These are phyloP conservation scores for Fusarium sp. DNA, from an alignment of 2,329 filamentous ascomycete species.

Conservation along the genomic window DNA sequence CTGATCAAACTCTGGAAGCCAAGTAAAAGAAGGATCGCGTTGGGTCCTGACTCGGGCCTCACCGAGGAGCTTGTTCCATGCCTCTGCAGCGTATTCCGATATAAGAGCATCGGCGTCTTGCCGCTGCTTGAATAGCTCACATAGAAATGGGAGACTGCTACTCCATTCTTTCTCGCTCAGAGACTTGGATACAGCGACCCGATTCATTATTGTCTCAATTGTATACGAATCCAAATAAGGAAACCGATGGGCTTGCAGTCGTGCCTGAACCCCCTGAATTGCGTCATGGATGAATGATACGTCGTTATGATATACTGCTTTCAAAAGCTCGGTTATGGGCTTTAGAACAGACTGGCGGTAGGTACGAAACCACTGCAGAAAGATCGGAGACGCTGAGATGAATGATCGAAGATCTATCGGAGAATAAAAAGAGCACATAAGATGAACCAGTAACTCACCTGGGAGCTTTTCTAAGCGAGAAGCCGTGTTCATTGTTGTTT, in stretches of 20 bases:
- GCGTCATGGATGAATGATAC: accelerated
- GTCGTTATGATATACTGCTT: not conserved
- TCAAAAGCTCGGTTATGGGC: not conserved
- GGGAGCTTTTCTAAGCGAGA: not conserved
- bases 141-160: not conserved
- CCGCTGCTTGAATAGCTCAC: not conserved
- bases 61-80: not conserved
- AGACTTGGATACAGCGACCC: too few species aligned
- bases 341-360: not conserved
- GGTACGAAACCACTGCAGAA: not conserved
- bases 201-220: too few species aligned
- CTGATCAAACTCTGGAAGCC: not conserved
- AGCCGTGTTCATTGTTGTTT: not conserved
- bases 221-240: not conserved
- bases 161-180: not conserved
- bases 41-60: not conserved
- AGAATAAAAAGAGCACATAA: not conserved
- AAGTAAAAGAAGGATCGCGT: not conserved
- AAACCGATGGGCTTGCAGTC: not conserved
- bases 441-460: not conserved
- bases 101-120: not conserved
- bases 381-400: not conserved
- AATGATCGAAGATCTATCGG: not conserved
- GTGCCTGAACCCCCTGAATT: not conserved
- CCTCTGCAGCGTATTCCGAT: not conserved